A percentile compares a stretch with the other conserved stretches of the same genome.
Evolutionary conservation across 2,329 filamentous ascomycete species (phyloP).

Genomic region (Diaporthe ilicicola): DNA sequence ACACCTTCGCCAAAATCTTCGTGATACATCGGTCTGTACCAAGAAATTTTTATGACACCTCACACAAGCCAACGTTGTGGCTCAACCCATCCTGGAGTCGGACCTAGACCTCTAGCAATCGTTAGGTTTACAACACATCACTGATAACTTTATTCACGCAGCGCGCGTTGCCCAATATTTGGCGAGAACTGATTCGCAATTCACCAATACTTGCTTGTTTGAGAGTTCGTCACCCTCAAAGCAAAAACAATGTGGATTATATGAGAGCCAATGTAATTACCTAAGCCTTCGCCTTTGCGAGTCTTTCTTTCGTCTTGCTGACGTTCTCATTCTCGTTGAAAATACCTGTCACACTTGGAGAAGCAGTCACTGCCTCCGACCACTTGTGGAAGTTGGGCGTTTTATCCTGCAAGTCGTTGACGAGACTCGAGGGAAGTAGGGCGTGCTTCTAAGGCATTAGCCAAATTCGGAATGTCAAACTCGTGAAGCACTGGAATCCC

Average conservation of each 20-base stretch:
- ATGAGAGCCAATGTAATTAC: too few species aligned
- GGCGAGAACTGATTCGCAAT: background rate
- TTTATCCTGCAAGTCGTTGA: conserved; percentile 55
- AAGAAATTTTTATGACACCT: too few species aligned
- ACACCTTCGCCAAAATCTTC: too few species aligned
- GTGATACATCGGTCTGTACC: too few species aligned
- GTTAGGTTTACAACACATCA: too few species aligned
- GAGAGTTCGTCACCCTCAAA: too few species aligned
- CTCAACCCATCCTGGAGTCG: too few species aligned
- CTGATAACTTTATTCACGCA: too few species aligned
- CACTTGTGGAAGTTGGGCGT: conserved; percentile 76
- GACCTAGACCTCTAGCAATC: too few species aligned
- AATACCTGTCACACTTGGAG: conserved; percentile 73
- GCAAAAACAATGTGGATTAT: fast-evolving
- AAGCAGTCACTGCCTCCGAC: conserved; percentile 65
- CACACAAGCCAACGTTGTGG: too few species aligned
- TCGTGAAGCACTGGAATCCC: too few species aligned
- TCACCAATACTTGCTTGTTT: background rate
- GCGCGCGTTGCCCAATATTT: background rate
- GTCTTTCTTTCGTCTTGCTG: conserved; percentile 50
- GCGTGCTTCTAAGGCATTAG: conserved; percentile 51
- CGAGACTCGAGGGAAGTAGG: conserved; percentile 59
- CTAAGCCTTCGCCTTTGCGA: conserved; percentile 38
- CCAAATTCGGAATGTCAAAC: background rate
- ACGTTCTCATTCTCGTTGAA: conserved; percentile 63